phyloP scores from a whole-genome alignment of 2,329 filamentous ascomycete species.

The Neurospora sp. region DNA sequence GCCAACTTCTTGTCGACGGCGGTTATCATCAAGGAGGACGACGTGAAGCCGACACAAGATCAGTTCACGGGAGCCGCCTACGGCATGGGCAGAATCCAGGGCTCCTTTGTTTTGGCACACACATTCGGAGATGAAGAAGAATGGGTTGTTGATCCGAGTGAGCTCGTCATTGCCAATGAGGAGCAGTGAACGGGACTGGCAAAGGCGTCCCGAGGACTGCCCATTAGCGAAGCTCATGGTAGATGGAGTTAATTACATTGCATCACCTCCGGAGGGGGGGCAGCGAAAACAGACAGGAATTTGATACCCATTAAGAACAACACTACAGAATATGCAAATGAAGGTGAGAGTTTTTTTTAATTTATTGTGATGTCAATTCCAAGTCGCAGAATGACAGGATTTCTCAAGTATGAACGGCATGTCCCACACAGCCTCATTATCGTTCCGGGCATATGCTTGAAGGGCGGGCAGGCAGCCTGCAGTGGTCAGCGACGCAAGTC shows the following conservation, averaged over 20 bases:
- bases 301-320: neutral
- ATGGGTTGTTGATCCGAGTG: constrained; percentile 36
- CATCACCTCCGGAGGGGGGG: neutral
- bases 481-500: neutral
- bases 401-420: neutral
- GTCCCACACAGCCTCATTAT: neutral
- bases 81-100: constrained; percentile 55
- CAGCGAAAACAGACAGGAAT: neutral
- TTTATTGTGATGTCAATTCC: no score
- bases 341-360: neutral
- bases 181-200: constrained; percentile 9
- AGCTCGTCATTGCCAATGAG: constrained; percentile 17
- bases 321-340: neutral
- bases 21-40: constrained; percentile 48
- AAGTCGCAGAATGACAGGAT: no score
- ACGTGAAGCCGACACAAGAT: constrained; percentile 36
- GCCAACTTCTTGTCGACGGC: constrained; percentile 47
- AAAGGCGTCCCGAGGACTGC: neutral
- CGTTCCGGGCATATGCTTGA: neutral
- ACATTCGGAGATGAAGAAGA: constrained; percentile 49
- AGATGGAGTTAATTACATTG: neutral
- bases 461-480: neutral
- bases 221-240: neutral
- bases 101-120: constrained; percentile 50
- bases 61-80: constrained; percentile 41